Conservation (phyloP, 331 rosid species). For the Malus hybrid region DNA sequence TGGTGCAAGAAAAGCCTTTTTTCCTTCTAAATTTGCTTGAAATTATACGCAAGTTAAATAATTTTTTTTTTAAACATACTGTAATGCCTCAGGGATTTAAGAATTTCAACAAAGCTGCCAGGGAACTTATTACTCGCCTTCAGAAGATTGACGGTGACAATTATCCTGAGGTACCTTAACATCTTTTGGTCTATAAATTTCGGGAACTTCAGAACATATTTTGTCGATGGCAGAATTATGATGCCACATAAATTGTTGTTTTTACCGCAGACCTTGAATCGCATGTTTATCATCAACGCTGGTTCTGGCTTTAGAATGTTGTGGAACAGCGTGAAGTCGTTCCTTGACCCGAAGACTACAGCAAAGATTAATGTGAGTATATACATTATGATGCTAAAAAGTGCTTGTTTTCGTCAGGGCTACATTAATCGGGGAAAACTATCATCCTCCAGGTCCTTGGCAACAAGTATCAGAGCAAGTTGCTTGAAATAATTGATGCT, state of each 20-base stretch:
- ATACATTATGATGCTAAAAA: conserved; percentile 9
- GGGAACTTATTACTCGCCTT: conserved; percentile 64
- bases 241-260: conserved; percentile 25
- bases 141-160: conserved; percentile 83
- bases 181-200: background rate
- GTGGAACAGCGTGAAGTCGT: conserved; percentile 89
- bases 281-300: conserved; percentile 96
- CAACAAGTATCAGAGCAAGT: conserved; percentile 69
- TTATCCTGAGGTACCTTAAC: conserved; percentile 66
- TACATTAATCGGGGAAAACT: conserved; percentile 14
- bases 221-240: background rate
- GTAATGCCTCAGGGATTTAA: conserved; percentile 60
- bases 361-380: conserved; percentile 70
- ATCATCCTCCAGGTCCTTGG: conserved; percentile 69
- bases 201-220: background rate
- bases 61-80: background rate
- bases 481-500: conserved; percentile 85
- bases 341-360: conserved; percentile 91
- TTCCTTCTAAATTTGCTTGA: background rate
- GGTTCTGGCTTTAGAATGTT: conserved; percentile 88
- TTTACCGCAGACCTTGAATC: conserved; percentile 75
- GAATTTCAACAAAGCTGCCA: conserved; percentile 67
- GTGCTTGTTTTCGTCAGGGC: conserved; percentile 9
- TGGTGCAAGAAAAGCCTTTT: background rate
- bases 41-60: background rate